Percentiles rank a stretch among this genome's conserved stretches.
Conservation (phyloP, 805 yeast genomes). For the Lipomyces orientalis region DNA sequence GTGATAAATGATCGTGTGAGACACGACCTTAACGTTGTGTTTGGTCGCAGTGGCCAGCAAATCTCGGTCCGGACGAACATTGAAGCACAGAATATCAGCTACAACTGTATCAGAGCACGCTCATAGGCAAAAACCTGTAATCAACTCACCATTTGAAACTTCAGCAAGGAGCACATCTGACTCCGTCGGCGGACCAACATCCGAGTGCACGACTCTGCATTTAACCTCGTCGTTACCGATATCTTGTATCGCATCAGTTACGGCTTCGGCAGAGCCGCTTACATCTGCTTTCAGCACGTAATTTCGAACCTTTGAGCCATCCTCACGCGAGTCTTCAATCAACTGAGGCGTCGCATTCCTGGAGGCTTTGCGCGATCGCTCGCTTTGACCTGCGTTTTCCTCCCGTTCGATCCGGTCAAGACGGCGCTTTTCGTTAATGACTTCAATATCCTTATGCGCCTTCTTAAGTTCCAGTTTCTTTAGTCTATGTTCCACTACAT, state of each 20-base stretch:
- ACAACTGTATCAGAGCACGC: background rate
- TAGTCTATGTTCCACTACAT: conserved; percentile 68
- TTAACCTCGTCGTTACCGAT: conserved; percentile 88
- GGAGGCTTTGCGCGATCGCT: background rate
- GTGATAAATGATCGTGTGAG: conserved; percentile 83
- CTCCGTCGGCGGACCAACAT: conserved; percentile 78
- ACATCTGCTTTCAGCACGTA: conserved; percentile 90
- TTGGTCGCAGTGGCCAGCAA: conserved; percentile 62
- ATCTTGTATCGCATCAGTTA: conserved; percentile 75
- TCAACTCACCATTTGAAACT: conserved; percentile 53
- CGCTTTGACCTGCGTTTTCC: conserved; percentile 10
- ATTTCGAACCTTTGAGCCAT: conserved; percentile 50
- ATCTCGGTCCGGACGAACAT: conserved; percentile 69
- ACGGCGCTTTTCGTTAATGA: conserved; percentile 69
- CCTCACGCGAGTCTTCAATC: conserved; percentile 39
- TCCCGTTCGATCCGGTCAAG: conserved; percentile 55
- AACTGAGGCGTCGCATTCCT: conserved; percentile 37
- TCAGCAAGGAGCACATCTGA: conserved; percentile 71
- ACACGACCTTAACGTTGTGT: conserved; percentile 61
- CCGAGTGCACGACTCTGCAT: conserved; percentile 69
- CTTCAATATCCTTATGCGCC: conserved; percentile 69
- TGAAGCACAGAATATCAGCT: conserved; percentile 80
- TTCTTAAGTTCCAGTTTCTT: conserved; percentile 58
- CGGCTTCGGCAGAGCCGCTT: conserved; percentile 93
- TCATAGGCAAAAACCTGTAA: background rate